Conservation (phyloP, 768 basidiomycete species). For the Rhodotorula taiwanensis region DNA sequence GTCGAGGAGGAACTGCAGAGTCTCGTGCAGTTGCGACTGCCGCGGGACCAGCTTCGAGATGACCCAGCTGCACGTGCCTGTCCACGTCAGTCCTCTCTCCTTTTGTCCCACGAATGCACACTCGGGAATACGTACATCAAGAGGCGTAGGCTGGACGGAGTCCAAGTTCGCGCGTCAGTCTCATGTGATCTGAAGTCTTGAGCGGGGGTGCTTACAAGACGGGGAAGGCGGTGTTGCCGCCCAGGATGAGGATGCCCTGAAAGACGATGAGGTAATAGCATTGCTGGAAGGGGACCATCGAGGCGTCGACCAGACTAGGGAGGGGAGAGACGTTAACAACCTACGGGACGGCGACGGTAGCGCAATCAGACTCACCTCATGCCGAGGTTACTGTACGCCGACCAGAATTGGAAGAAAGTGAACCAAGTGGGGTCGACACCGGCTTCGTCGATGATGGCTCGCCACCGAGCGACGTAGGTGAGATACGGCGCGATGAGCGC, state of each 20-base stretch:
- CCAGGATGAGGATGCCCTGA: constrained; percentile 63
- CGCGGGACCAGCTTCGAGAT: constrained; percentile 58
- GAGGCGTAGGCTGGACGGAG: constrained; percentile 60
- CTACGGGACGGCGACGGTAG: too few relatives aligned
- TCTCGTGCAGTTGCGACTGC: constrained; percentile 62
- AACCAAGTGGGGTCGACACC: constrained; percentile 45
- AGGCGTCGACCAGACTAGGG: constrained; percentile 57
- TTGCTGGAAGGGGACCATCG: constrained; percentile 81
- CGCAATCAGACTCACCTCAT: constrained; percentile 43
- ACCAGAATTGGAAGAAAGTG: constrained; percentile 31
- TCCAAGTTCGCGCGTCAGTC: not conserved
- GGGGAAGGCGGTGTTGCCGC: constrained; percentile 79
- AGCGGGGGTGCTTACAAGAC: constrained; percentile 54
- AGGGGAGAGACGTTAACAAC: too few relatives aligned
- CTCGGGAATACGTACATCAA: constrained; percentile 56
- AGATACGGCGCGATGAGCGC: constrained; percentile 76
- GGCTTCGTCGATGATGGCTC: not conserved
- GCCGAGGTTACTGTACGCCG: constrained; percentile 63
- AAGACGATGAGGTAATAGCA: constrained; percentile 53
- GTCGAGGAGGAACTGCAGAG: constrained; percentile 82
- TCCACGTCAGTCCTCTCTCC: constrained; percentile 23
- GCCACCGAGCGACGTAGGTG: constrained; percentile 47
- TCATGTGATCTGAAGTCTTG: constrained; percentile 6
- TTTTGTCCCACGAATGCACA: too few relatives aligned
- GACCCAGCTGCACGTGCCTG: constrained; percentile 57